Evolutionary conservation across 345 rosid genomes (phyloP).

Genomic region (Luvunga scandens): DNA sequence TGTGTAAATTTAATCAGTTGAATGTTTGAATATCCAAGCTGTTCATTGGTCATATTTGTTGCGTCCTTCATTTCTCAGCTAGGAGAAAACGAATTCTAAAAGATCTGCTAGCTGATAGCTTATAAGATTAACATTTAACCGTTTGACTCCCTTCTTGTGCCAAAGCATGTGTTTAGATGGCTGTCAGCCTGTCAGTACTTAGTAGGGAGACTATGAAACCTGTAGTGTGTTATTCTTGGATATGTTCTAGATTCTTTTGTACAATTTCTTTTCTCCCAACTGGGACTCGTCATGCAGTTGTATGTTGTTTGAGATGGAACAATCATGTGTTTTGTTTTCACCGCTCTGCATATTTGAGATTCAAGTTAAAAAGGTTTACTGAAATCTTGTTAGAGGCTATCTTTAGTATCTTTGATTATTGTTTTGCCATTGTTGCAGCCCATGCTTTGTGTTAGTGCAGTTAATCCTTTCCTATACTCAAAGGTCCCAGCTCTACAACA

Average conservation of each 20-base stretch:
- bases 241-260: neutral
- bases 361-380: neutral
- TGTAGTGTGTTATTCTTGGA: neutral
- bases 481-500: slow-evolving; percentile 90
- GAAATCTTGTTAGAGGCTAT: slow-evolving; percentile 9
- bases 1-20: neutral
- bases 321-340: neutral
- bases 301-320: neutral
- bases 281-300: neutral
- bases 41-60: neutral
- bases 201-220: neutral
- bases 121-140: neutral
- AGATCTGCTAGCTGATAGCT: neutral
- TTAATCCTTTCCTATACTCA: slow-evolving; percentile 83
- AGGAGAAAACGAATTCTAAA: neutral
- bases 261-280: neutral
- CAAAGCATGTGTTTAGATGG: too few relatives aligned
- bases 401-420: slow-evolving; percentile 16
- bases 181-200: too few relatives aligned
- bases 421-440: slow-evolving; percentile 57
- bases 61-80: neutral
- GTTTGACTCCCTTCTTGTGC: neutral
- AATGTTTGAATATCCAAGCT: neutral
- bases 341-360: neutral
- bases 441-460: slow-evolving; percentile 95